A percentile compares a stretch with the other conserved stretches of the same genome.
Conservation (phyloP, 2,329 filamentous ascomycete species). For the Pestalotiopsis sp. region DNA sequence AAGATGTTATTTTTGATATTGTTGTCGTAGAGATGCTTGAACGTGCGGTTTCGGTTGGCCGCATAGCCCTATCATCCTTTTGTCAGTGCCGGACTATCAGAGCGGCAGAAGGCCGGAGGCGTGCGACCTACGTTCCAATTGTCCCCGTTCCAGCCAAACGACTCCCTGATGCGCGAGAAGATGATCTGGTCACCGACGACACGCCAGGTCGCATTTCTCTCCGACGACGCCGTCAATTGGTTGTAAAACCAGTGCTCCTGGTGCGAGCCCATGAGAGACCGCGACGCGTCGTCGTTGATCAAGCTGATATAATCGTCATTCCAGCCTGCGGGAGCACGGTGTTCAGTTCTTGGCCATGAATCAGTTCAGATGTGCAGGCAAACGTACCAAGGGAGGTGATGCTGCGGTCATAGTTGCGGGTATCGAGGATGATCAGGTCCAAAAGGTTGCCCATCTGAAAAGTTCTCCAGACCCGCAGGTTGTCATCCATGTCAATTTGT, state of each 20-base stretch:
- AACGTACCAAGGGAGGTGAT: constrained; percentile 51
- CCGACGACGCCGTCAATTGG: constrained; percentile 56
- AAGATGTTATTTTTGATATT: constrained; percentile 75
- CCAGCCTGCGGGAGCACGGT: not conserved
- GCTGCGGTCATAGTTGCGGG: constrained; percentile 68
- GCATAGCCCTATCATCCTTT: constrained; percentile 58
- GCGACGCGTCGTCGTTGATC: constrained; percentile 67
- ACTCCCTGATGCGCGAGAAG: constrained; percentile 48
- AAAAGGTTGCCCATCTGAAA: constrained; percentile 68
- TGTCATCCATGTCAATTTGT: constrained; percentile 48
- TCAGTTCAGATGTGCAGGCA: not conserved
- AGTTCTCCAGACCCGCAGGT: constrained; percentile 65
- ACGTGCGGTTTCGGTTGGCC: constrained; percentile 71
- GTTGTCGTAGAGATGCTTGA: constrained; percentile 67
- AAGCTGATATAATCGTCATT: constrained; percentile 55
- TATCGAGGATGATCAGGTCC: constrained; percentile 71
- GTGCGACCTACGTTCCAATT: constrained; percentile 2
- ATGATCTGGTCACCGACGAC: constrained; percentile 73
- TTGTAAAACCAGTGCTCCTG: constrained; percentile 79
- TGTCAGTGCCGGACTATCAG: not conserved
- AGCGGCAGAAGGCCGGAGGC: too few species aligned
- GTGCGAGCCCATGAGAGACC: constrained; percentile 70
- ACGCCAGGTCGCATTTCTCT: constrained; percentile 71
- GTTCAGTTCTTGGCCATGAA: too few species aligned
- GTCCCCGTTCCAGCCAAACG: not conserved